phyloP scores from a whole-genome alignment of 2,329 filamentous ascomycete species.

The Ceratocystis eucalypticola region DNA sequence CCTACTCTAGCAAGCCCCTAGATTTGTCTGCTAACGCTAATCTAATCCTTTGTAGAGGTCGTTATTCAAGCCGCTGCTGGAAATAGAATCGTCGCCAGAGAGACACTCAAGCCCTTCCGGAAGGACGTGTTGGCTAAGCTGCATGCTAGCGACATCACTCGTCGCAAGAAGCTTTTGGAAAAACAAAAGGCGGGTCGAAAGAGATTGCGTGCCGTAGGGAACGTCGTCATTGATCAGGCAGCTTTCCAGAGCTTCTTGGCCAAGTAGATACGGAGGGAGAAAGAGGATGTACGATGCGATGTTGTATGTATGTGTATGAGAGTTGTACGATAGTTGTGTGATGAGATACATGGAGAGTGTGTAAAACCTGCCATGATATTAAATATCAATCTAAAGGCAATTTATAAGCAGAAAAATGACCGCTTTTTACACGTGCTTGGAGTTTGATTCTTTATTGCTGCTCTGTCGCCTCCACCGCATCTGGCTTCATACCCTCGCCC shows the following conservation, averaged over 20 bases:
- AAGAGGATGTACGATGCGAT: background rate
- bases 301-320: conserved; percentile 5
- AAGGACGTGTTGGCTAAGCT: conserved; percentile 92
- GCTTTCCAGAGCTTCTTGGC: conserved; percentile 90
- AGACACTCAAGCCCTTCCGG: conserved; percentile 90
- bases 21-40: conserved; percentile 1
- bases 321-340: conserved; percentile 10
- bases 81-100: conserved; percentile 69
- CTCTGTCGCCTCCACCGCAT: background rate
- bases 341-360: conserved; percentile 14
- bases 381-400: conserved; percentile 6
- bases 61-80: conserved; percentile 86
- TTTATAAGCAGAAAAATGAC: background rate
- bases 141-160: conserved; percentile 75
- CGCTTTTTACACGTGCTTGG: background rate
- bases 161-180: conserved; percentile 76
- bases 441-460: background rate
- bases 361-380: background rate
- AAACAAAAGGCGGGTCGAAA: conserved; percentile 95
- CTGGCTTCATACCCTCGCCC: conserved; percentile 13
- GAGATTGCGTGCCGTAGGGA: conserved; percentile 69
- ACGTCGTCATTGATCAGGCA: conserved; percentile 90
- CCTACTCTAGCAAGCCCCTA: background rate
- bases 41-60: conserved; percentile 45
- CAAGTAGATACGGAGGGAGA: conserved; percentile 37